A percentile compares a stretch with the other conserved stretches of the same genome.
Conservation (phyloP, 352 stramenopile genomes). For the Aphanomyces euteiches region DNA sequence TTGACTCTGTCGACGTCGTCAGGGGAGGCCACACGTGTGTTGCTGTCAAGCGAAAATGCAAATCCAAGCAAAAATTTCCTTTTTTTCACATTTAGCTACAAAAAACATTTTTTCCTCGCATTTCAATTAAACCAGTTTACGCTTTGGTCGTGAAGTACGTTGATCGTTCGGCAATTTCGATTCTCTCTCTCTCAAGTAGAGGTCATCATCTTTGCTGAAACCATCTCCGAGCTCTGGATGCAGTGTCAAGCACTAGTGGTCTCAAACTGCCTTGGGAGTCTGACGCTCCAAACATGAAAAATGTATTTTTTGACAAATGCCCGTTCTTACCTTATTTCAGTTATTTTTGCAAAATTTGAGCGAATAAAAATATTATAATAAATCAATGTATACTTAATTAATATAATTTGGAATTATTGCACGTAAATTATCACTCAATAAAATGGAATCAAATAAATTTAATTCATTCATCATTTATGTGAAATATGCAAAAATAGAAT, state of each 20-base stretch:
- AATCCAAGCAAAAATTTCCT: too few relatives aligned
- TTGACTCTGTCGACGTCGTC: slow-evolving; percentile 8
- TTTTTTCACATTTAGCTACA: too few relatives aligned
- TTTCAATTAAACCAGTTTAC: too few relatives aligned
- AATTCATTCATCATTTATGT: neutral
- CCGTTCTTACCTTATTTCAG: neutral
- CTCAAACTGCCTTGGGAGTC: too few relatives aligned
- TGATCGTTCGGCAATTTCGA: too few relatives aligned
- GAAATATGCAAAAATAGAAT: too few relatives aligned
- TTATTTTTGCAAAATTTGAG: neutral
- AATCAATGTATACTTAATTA: neutral
- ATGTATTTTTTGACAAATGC: neutral
- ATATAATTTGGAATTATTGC: neutral
- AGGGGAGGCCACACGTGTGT: neutral
- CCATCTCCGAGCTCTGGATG: too few relatives aligned
- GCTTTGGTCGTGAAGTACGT: too few relatives aligned
- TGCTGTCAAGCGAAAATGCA: neutral
- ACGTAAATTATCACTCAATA: neutral
- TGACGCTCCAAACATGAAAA: too few relatives aligned
- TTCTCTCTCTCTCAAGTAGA: too few relatives aligned
- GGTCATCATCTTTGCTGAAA: too few relatives aligned
- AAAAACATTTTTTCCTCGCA: neutral
- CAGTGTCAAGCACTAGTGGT: too few relatives aligned
- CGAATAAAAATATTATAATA: slow-evolving; percentile 8
- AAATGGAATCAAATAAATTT: neutral